Conservation (phyloP, 805 yeast genomes). For the Priceomyces haplophilus region DNA sequence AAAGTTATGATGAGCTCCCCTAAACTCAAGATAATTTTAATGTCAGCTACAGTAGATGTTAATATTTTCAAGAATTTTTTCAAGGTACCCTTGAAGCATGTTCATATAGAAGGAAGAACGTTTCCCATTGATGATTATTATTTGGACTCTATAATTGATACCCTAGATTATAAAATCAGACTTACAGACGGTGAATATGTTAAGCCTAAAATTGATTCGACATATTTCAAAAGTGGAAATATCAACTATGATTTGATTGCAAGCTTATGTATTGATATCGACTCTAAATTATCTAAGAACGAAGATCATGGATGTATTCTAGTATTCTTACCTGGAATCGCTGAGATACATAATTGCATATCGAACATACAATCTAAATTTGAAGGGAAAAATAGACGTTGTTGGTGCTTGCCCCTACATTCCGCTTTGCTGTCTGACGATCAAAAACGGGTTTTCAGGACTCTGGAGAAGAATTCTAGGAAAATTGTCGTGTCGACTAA, state of each 20-base stretch:
- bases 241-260: slow-evolving; percentile 74
- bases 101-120: slow-evolving; percentile 90
- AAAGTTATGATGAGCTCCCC: slow-evolving; percentile 49
- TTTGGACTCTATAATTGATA: slow-evolving; percentile 61
- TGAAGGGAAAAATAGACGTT: slow-evolving; percentile 15
- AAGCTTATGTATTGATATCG: slow-evolving; percentile 51
- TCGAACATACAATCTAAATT: slow-evolving; percentile 27
- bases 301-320: slow-evolving; percentile 68
- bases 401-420: slow-evolving; percentile 69
- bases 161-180: slow-evolving; percentile 54
- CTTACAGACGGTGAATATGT: slow-evolving; percentile 39
- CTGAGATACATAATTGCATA: slow-evolving; percentile 73
- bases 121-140: slow-evolving; percentile 82
- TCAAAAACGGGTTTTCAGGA: slow-evolving; percentile 70
- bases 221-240: slow-evolving; percentile 61
- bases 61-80: slow-evolving; percentile 67
- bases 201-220: slow-evolving; percentile 61
- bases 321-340: slow-evolving; percentile 85
- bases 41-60: slow-evolving; percentile 92
- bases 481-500: slow-evolving; percentile 89
- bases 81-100: slow-evolving; percentile 48
- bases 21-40: slow-evolving; percentile 66
- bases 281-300: slow-evolving; percentile 43
- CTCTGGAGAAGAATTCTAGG: slow-evolving; percentile 52
- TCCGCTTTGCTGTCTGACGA: slow-evolving; percentile 83